phyloP scores from a whole-genome alignment of 2,329 filamentous ascomycete species.

The Chalaropsis ovoidea region DNA sequence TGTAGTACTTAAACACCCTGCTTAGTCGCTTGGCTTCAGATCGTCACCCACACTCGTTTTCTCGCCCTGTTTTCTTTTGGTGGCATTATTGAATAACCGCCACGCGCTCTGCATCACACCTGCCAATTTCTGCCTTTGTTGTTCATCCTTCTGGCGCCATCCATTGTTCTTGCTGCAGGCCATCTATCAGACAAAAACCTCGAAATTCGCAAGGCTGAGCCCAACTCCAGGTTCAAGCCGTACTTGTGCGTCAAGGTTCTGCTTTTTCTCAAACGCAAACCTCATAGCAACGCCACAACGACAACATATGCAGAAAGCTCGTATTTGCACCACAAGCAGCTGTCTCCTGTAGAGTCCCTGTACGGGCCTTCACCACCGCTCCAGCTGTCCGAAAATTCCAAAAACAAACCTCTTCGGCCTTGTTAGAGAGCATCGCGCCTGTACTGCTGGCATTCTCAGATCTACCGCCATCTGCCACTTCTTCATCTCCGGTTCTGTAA shows the following conservation, averaged over 20 bases:
- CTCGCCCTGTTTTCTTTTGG: background rate
- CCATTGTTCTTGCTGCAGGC: background rate
- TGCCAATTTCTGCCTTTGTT: background rate
- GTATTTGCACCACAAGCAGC: background rate
- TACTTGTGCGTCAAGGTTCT: background rate
- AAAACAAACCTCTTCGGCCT: background rate
- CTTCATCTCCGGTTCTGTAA: background rate
- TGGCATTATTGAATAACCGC: background rate
- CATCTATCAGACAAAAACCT: background rate
- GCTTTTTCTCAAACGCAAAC: slow-evolving; percentile 7
- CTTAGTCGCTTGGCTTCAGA: background rate
- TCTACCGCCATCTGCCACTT: background rate
- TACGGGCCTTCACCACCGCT: background rate
- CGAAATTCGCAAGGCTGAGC: background rate
- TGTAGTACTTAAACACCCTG: background rate
- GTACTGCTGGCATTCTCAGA: background rate
- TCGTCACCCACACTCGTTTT: background rate
- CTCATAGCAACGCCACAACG: background rate
- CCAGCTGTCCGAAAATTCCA: background rate
- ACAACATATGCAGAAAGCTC: background rate
- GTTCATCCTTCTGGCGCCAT: background rate
- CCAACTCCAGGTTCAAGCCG: background rate
- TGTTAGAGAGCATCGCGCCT: background rate
- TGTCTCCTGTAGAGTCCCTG: background rate
- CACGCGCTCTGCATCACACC: background rate